Evolutionary conservation across 768 basidiomycete genomes (phyloP), one percentile per base, ranked within the genome.

Genomic region (Hygrocybe punicea): DNA sequence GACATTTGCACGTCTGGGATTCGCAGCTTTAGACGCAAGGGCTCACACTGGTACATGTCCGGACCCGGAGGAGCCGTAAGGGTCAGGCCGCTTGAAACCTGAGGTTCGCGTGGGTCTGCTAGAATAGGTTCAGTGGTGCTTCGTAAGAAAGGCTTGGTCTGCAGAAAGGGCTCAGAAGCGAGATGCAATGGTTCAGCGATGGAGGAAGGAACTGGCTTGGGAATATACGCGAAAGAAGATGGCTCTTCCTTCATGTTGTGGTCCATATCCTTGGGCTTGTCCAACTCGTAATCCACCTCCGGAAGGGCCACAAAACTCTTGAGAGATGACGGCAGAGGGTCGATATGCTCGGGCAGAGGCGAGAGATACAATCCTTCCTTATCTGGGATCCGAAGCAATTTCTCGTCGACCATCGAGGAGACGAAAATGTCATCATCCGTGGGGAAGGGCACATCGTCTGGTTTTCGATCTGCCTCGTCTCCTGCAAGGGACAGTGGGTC

Each of bases 261-360:
- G 9, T 56, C 58, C 13, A 53, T 44, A 11, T 56, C 48, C 46
- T 54, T n/a, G 34, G 36, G 44, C 49, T 60, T 56, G 24, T 64
- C 59, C 45, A 25, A 37, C 29, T 57, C 71, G 33, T 70, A 68
- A 13, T 70, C 71, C 6, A 73, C 61, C n/a, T 77, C 74, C 11
- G 76, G 76, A 48, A 77, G 69, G 24, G 69, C 62, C 19, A 65
- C 55, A 46, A 73, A 67, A 51, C 63, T 61, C 24, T 71, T 69
- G 48, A 68, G 55, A 51, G 67, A 61, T 3, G 73, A 62, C n/a
- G 73, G 68, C 39, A 72, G 60, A 24, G 53, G 59, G 25, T 65
- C 69, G 8, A 76, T 74, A 55, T 75, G 74, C 59, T 80, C 72
- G 4, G 78, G 75, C 4, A 80, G 62, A 4, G 78, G 78, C 10